phyloP scores from a whole-genome alignment of 2,329 filamentous ascomycete species.

The Hymenoscyphus scutula region DNA sequence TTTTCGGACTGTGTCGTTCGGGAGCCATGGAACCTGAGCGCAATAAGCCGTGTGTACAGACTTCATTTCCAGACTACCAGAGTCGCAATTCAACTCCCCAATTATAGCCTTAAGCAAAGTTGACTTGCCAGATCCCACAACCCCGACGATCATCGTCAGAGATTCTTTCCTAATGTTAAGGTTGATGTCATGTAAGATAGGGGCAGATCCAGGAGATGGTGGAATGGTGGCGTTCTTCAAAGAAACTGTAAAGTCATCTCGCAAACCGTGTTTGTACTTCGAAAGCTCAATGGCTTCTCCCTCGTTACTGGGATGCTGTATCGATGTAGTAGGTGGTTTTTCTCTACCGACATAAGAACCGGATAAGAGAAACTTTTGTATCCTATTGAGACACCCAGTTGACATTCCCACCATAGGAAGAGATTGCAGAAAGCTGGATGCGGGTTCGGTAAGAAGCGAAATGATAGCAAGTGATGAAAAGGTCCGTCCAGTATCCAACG shows the following conservation, averaged over 20 bases:
- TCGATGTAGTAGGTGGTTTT: not conserved
- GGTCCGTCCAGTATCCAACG: constrained; percentile 24
- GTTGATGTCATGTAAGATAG: constrained; percentile 11
- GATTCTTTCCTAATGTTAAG: constrained; percentile 14
- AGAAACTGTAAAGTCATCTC: not conserved
- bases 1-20: constrained; percentile 41
- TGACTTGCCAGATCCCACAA: constrained; percentile 36
- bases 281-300: not conserved
- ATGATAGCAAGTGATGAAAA: constrained; percentile 43
- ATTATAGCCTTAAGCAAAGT: constrained; percentile 32
- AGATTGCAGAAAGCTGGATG: constrained; percentile 40
- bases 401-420: constrained; percentile 39
- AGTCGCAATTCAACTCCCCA: constrained; percentile 21
- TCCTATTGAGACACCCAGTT: constrained; percentile 39
- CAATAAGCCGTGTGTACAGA: constrained; percentile 40
- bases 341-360: constrained; percentile 19
- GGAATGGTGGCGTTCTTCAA: constrained; percentile 10
- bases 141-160: constrained; percentile 33
- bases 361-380: constrained; percentile 35
- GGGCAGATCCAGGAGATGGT: not conserved
- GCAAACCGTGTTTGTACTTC: not conserved
- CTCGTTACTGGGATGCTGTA: not conserved
- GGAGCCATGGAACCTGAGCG: constrained; percentile 45
- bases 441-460: constrained; percentile 38
- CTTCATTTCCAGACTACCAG: constrained; percentile 18